Percentiles rank a stretch among this genome's conserved stretches.
phyloP scores from a whole-genome alignment of 2,329 filamentous ascomycete genomes.

The Hymenotorrendiella dingleyae region DNA sequence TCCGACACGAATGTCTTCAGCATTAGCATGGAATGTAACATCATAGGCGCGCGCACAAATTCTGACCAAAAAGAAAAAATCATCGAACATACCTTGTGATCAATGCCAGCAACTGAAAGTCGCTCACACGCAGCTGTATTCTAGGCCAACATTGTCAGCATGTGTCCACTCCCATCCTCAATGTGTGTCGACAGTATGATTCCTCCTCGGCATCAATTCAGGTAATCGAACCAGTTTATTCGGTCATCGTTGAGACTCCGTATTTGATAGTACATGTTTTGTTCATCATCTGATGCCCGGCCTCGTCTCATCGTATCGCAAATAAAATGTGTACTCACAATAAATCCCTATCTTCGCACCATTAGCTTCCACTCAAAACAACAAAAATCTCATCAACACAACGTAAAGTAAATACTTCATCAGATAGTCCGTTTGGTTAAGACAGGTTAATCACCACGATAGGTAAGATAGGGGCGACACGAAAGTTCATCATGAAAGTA shows the following conservation, averaged over 20 bases:
- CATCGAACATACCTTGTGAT: constrained; percentile 4
- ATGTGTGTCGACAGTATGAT: background rate
- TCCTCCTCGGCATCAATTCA: constrained; percentile 19
- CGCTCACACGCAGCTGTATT: constrained; percentile 4
- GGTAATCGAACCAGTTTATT: constrained; percentile 35
- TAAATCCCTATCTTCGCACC: background rate
- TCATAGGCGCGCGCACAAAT: constrained; percentile 45
- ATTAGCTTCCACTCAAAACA: background rate
- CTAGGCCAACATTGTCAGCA: background rate
- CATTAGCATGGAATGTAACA: constrained; percentile 77
- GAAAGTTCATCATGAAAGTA: constrained; percentile 49
- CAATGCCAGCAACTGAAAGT: constrained; percentile 10
- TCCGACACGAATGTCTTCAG: constrained; percentile 48
- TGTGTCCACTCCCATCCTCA: constrained; percentile 1
- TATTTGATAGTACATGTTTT: constrained; percentile 42
- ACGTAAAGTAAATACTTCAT: constrained; percentile 24
- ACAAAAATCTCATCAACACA: background rate
- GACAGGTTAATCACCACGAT: constrained; percentile 54
- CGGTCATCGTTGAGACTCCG: constrained; percentile 32
- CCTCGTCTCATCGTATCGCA: background rate
- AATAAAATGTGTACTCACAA: constrained; percentile 2
- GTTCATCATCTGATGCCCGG: constrained; percentile 32
- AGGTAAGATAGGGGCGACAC: constrained; percentile 56
- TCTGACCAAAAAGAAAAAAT: constrained; percentile 3
- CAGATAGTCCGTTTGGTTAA: constrained; percentile 51